Evolutionary conservation across 352 stramenopile genomes (phyloP).

Genomic region (Lagenidium sp.): DNA sequence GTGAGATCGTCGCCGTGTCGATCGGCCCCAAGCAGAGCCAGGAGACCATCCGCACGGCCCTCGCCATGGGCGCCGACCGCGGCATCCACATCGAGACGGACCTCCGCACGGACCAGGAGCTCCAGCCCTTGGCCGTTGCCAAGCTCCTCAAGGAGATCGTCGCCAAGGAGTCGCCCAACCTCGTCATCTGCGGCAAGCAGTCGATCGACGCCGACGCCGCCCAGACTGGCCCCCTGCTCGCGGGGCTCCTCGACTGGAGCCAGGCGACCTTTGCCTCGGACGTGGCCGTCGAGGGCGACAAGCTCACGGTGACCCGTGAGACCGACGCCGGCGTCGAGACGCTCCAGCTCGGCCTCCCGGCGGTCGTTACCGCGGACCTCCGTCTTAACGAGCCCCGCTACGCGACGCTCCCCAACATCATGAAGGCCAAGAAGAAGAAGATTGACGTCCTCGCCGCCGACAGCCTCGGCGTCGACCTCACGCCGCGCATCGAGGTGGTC

Average conservation of each 20-base stretch:
- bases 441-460: slow-evolving; percentile 74
- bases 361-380: slow-evolving; percentile 97
- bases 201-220: slow-evolving; percentile 83
- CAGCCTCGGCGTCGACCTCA: slow-evolving; percentile 64
- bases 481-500: slow-evolving; percentile 60
- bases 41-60: slow-evolving; percentile 93
- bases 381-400: slow-evolving; percentile 99
- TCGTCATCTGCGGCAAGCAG: slow-evolving; percentile 98
- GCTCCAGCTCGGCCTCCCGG: slow-evolving; percentile 84
- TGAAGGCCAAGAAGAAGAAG: slow-evolving; percentile 97
- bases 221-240: slow-evolving; percentile 92
- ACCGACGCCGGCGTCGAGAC: slow-evolving; percentile 92
- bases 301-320: slow-evolving; percentile 87
- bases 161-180: slow-evolving; percentile 87
- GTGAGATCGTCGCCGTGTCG: slow-evolving; percentile 94
- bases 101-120: slow-evolving; percentile 94
- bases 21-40: slow-evolving; percentile 96
- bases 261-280: slow-evolving; percentile 98
- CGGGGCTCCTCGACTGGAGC: slow-evolving; percentile 94
- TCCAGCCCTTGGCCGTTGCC: slow-evolving; percentile 96
- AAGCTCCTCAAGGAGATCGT: slow-evolving; percentile 95
- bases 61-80: slow-evolving; percentile 92
- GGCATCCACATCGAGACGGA: slow-evolving; percentile 97
- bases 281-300: slow-evolving; percentile 56
- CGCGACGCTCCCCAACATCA: slow-evolving; percentile 99